Evolutionary conservation across 2,329 filamentous ascomycete genomes (phyloP), one percentile per base, ranked within the genome.

Genomic region (Xylogone sp.): DNA sequence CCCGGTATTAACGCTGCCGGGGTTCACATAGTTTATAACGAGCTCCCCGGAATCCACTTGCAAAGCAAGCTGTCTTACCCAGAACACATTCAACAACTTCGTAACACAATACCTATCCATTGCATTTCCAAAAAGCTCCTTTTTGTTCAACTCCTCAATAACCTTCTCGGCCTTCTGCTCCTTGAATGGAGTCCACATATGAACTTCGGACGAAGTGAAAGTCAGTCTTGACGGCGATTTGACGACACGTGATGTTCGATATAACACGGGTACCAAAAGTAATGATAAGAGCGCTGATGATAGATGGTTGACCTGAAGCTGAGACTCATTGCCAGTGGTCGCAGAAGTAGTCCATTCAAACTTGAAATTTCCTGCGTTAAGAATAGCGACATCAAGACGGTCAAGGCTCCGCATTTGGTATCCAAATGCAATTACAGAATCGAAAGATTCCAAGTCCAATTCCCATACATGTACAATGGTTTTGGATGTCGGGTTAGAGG

Each of bases 221-320:
- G 46, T 20, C 3, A 48, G n/a, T 2, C 46, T 16, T 2, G 46
- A n/a, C 3, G 27, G 24, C 8, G 5, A 39, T 5, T 16, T 16
- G 13, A 5, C 5, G 8, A 13, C n/a, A 4, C 5, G 8, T 13
- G 34, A 6, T 7, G 13, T 18, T n/a, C 7, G 19, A n/a, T 18
- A 16, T 9, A 39, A 16, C 4, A 59, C 54, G 1, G 75, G 75
- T 21, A 79, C 58, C n/a, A 76, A 55, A 49, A 71, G 54, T 12
- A 78, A 34, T 0, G 69, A 68, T 49, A 78, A 63, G 21, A 79
- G 59, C 22, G 73, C 70, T 0, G 72, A 77, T 2, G 68, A 69
- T 27, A 79, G 61, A 10, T 27, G 24, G 18, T 76, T 70, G 43
- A 77, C 68, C 2, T 70, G 72, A 43, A 77, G 57, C 29, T 63